Evolutionary conservation across 2,329 filamentous ascomycete genomes (phyloP), one percentile per base, ranked within the genome.

Genomic region (Aureobasidium sp.): DNA sequence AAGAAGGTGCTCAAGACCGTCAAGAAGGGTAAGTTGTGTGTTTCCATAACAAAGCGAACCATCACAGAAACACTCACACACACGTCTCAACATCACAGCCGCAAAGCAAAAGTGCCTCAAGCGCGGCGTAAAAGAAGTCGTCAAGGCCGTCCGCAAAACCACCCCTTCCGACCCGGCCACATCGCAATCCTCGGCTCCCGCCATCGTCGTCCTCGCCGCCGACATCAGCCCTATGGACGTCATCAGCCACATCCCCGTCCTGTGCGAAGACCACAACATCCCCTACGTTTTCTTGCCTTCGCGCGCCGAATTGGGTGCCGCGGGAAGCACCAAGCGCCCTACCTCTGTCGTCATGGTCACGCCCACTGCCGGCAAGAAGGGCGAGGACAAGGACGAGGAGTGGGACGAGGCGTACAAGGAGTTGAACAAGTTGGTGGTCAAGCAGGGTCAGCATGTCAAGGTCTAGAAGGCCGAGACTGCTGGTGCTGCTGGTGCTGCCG

Each of bases 221-320:
- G 93, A 98, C 73, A 97, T 98, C 76, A 95, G 88, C 50, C 93
- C 93, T 60, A 91, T 93, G 84, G 93, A 98, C 72, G 93, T 98
- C 70, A 96, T 98, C 75, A 93, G 88, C 56, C 93, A 98, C 75
- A 88, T 98, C 61, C 93, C 93, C 64, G 88, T 98, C 55, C 85
- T 97, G 55, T 97, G 93, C 79, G 93, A 98, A 76, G 91, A 97
- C 74, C 90, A 96, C 79, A 88, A 88, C 72, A 88, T 96, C 56
- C 93, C 93, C 29, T 98, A 97, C 75, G 83, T 98, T 71, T 98
- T 94, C 71, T 88, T 98, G 63, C 83, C 85, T 57, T 94, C 87
- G 65, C 85, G 93, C 63, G 91, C 90, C 57, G 91, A 97, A 75
- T 83, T 98, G 55, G 93, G 93, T 66, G 88, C 88, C 62, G 91